Percentiles rank a stretch among this genome's conserved stretches.
These are phyloP conservation scores for Lasiodiplodia sp. DNA, from an alignment of 2,329 filamentous ascomycete species.

Conservation along the genomic window DNA sequence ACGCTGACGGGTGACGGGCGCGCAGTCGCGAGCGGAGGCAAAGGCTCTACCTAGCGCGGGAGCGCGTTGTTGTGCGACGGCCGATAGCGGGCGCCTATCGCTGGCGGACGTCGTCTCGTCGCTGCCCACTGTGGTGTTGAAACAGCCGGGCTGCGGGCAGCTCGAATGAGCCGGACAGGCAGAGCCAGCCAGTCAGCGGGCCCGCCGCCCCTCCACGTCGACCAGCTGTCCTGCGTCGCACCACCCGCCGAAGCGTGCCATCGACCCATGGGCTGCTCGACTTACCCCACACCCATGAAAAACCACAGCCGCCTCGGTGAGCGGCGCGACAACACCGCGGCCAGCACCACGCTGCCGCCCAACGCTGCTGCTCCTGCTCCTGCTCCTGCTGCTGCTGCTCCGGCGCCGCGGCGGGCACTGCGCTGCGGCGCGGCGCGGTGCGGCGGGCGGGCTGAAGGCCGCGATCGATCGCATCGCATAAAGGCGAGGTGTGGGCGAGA, in stretches of 20 bases:
- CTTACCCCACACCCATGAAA: slow-evolving; percentile 20
- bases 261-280: slow-evolving; percentile 20
- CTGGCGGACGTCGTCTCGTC: not conserved
- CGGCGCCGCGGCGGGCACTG: not conserved
- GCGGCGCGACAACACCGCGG: slow-evolving; percentile 19
- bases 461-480: slow-evolving; percentile 19
- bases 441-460: not conserved
- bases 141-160: slow-evolving; percentile 17
- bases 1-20: slow-evolving; percentile 20
- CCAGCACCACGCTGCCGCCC: not conserved
- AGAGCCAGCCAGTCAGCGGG: slow-evolving; percentile 21
- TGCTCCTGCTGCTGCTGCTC: not conserved
- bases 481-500: slow-evolving; percentile 21
- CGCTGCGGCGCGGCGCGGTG: too few relatives aligned
- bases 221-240: slow-evolving; percentile 25
- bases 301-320: slow-evolving; percentile 14
- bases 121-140: slow-evolving; percentile 24
- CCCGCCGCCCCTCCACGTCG: slow-evolving; percentile 22
- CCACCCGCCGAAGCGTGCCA: slow-evolving; percentile 15
- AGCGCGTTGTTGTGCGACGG: slow-evolving; percentile 26
- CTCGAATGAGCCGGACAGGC: slow-evolving; percentile 20
- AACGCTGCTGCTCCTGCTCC: not conserved
- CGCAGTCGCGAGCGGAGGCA: not conserved
- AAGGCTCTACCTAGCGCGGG: slow-evolving; percentile 13
- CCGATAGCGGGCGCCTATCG: slow-evolving; percentile 25